Conservation (phyloP, 176 grass and related monocot genomes). For the Phyllostachys edulis region DNA sequence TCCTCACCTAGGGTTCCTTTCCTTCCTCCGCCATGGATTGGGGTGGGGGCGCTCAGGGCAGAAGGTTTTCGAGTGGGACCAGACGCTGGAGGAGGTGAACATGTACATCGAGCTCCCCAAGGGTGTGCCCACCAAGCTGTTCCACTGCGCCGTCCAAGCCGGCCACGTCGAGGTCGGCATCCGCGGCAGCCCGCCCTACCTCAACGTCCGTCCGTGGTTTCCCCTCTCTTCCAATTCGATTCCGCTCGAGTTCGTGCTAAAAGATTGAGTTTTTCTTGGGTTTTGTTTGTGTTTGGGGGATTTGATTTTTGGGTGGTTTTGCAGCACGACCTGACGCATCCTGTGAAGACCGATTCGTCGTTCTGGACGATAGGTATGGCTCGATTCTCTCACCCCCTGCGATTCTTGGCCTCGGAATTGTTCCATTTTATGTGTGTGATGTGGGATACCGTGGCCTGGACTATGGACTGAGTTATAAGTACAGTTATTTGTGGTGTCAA, state of each 20-base stretch:
- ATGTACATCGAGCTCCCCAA: slow-evolving; percentile 90
- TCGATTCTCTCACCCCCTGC: neutral
- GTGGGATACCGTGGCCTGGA: neutral
- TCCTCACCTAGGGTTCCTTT: neutral
- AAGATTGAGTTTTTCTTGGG: neutral
- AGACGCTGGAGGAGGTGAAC: slow-evolving; percentile 92
- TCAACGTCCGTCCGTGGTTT: slow-evolving; percentile 60
- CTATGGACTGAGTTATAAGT: neutral
- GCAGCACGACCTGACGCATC: slow-evolving; percentile 70
- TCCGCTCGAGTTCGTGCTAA: neutral
- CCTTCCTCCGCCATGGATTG: slow-evolving; percentile 8
- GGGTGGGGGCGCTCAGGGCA: slow-evolving; percentile 50
- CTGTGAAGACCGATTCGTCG: slow-evolving; percentile 92
- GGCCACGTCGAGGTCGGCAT: slow-evolving; percentile 83
- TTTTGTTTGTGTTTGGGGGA: neutral
- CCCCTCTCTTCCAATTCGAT: neutral
- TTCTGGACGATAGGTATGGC: slow-evolving; percentile 89
- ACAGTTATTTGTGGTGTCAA: neutral
- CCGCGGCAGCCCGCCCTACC: slow-evolving; percentile 81
- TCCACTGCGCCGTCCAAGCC: slow-evolving; percentile 70
- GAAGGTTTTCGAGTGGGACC: slow-evolving; percentile 99
- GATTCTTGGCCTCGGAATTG: neutral
- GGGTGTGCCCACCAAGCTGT: slow-evolving; percentile 73
- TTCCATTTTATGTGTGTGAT: neutral
- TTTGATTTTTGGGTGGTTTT: slow-evolving; percentile 18